Evolutionary conservation across 768 basidiomycete species (phyloP), one percentile per base, ranked within the genome.

Genomic region (Lactarius hatsudake): DNA sequence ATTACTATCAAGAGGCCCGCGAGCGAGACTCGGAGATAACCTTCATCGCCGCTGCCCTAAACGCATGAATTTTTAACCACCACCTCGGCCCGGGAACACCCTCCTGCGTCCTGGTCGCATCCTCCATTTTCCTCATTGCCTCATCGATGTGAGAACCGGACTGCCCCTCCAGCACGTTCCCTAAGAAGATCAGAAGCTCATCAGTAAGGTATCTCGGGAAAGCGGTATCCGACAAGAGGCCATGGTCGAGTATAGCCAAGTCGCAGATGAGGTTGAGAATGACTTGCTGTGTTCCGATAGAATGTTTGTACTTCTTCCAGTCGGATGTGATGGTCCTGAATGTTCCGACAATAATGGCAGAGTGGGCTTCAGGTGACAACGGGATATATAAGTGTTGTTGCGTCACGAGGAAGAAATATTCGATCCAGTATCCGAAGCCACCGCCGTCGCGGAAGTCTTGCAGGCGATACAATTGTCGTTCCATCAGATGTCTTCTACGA

Each of bases 261-360:
- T 51, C 48, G 48, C 48, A 51, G 48, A 51, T 5, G 69, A 66
- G n/a, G 75, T 76, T n/a, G 68, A 77, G 7, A 63, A 69, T 3
- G 71, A 71, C 3, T 61, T 73, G 45, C 42, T 68, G 66, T 15
- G 67, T 68, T 38, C 56, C 69, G 7, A 42, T 10, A 2, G 40
- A 63, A 18, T 64, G 34, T 7, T 56, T 60, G 55, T 45, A 17
- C 36, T 13, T 23, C 15, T 26, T 23, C 48, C 48, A 51, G 1
- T 51, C 1, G n/a, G 28, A 58, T 38, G 60, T 51, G 23, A 51
- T 23, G 12, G 23, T 12, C 15, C 23, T 51, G 23, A 51, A 51
- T 12, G 23, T 51, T 23, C 48, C 48, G 5, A 51, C 10, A 51
- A 51, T 23, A 5, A 51, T 23, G 48, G 48, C 1, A 13, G 48